Evolutionary conservation across 495 filamentous ascomycete species (phyloP), one percentile per base, ranked within the genome.

Genomic region (Podospora pseudoanserina): DNA sequence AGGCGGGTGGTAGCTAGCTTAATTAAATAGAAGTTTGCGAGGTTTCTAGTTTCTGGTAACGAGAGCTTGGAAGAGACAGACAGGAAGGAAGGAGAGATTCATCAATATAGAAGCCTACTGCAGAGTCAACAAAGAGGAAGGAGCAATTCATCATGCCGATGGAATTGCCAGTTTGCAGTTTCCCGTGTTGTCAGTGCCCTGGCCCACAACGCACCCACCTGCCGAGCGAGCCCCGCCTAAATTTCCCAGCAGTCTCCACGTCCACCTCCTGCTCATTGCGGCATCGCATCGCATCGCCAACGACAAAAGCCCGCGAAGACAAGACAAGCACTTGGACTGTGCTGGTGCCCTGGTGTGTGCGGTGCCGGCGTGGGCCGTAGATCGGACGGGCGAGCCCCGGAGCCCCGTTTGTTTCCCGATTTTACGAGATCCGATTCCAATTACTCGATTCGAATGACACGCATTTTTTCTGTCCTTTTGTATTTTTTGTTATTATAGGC

Each of bases 211-310:
- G 11, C 23, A 27, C 63, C 66, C 54, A 53, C 67, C 58, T 69
- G 64, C 58, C 68, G 67, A 60, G 67, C 68, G 67, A 63, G 67
- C 65, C 69, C 69, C 68, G 72, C 72, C 67, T 67, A 69, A 71
- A 67, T 71, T 68, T 71, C 68, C 65, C 65, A 72, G 30, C 58
- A 61, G 34, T 28, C 62, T 61, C 23, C n/a, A 23, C 53, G 39
- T 49, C 13, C 39, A 49, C 39, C 39, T 49, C 39, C 39, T 49
- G 39, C 54, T 34, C 26, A 23, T 19, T 44, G 23, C 53, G 26
- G 56, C 64, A 30, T n/a, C 19, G 64, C 64, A 11, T 26, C 15
- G 56, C 64, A 19, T n/a, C 19, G 64, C 64, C 64, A 65, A 13
- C 39, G 16, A 16, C 59, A 13, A 61, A 6, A 60, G 20, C 20